Base-by-base conservation (phyloP, 2,329 filamentous ascomycete genomes). In the Cladosporium austrohemisphaericum region DNA sequence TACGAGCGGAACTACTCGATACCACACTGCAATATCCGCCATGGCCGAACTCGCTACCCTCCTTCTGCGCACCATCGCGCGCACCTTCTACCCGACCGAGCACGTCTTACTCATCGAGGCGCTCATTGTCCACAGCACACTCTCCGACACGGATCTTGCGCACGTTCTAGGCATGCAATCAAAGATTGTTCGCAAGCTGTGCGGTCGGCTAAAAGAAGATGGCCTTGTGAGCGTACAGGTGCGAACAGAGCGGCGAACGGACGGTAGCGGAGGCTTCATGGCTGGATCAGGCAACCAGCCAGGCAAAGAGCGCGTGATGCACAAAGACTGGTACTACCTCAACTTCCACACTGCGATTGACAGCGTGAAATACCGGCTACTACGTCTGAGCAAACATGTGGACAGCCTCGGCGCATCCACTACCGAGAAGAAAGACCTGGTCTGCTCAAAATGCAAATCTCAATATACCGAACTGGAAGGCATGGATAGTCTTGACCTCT, bases 261-360 rank as follows among this genome's bases (percentile, higher is more conserved):
- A 68, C 50, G 63, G 61, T 38, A 60, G 55, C 14, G 55, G 53
- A 14, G 53, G 55, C 18, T 55, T 52, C 38, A 58, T 55, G 36
- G 18, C 44, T 9, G 44, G 44, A 22, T 52, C 55, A 31, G 51
- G 48, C 28, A 48, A 50, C 35, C 50, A 59, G 49, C 52, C 55
- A 22, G 60, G 59, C 22, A 67, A 66, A 37, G 64, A 68, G 48
- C 57, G 66, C n/a, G 43, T 65, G 19, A 61, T 60, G 23, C 57
- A 64, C 65, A 82, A 88, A 61, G 95, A 92, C 55, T 98, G 95
- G 77, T 98, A 95, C 73, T 98, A 88, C 70, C 92, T 98, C 66
- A 91, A 96, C 66, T 94, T 94, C 63, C 88, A 93, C 52, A 86
- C 88, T 51, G 89, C 92, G 28, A 89, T 98, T 63, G 93, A 98